Base-by-base conservation (phyloP, 2,329 filamentous ascomycete species). In the Cladosporium oxysporum region DNA sequence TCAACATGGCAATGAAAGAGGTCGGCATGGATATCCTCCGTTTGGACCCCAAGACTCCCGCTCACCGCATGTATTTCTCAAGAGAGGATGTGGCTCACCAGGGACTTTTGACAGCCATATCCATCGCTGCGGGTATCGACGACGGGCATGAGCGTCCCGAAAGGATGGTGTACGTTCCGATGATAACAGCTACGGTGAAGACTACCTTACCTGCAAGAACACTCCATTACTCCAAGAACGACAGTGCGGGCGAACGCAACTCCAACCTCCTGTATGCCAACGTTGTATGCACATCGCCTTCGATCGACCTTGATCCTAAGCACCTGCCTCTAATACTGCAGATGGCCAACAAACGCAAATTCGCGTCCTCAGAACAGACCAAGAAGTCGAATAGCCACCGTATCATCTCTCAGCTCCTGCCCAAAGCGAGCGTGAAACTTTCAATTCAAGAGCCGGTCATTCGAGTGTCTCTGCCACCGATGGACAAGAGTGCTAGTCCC, bases 31-130 rank as follows among this genome's bases (percentile, higher is more conserved):
- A 99, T 75, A 82, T 99, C 49, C 90, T 98, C 76, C 89, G 94
- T 26, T 85, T 99, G 64, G 94, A 99, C 76, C 90, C 92, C 50
- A 94, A 92, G 73, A 97, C 93, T 18, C 93, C 95, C 0, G 93
- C 94, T 0, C 95, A 99, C 82, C 89, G 95, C 69, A 99, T 98
- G 95, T 98, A 99, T 79, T 99, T 99, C 75, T 91, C 93, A 2
- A 88, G 90, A 26, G 90, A 92, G 68, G 95, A 97, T 75, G 89
- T 97, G 73, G 95, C 95, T 14, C 95, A 99, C 77, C 94, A 99
- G 82, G 95, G 93, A 12, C 84, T 99, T 41, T 86, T 95, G 26
- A 95, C 94, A 21, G 95, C 93, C 3, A 88, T 99, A 49, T 97
- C 95, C 0, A 91, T 99, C 65, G 94, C 94, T 0, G 85, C 98